phyloP scores from a whole-genome alignment of 192 early-diverging fungal species.

The Neocallimastix lanati region DNA sequence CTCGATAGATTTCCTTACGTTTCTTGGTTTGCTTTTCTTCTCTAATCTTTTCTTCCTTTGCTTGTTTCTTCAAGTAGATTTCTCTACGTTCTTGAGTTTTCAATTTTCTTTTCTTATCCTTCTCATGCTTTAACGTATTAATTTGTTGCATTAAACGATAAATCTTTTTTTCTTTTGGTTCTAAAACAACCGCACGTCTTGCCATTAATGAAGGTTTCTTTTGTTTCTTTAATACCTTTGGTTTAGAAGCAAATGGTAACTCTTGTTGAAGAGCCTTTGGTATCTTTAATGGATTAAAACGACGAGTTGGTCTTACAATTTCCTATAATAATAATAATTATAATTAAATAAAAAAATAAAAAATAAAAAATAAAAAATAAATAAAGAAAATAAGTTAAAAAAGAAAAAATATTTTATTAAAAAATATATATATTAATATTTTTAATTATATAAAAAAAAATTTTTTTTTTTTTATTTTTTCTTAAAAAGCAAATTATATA shows the following conservation, averaged over 20 bases:
- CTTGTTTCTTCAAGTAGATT: constrained; percentile 20
- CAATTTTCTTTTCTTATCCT: constrained; percentile 54
- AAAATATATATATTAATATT: too few species aligned
- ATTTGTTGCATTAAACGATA: constrained; percentile 66
- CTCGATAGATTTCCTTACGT: constrained; percentile 13
- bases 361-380: too few species aligned
- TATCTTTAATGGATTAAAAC: constrained; percentile 50
- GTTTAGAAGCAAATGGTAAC: constrained; percentile 78
- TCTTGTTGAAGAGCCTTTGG: constrained; percentile 61
- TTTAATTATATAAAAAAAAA: too few species aligned
- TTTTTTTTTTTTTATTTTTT: too few species aligned
- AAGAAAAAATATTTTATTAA: too few species aligned
- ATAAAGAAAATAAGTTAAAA: too few species aligned
- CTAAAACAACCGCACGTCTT: constrained; percentile 70
- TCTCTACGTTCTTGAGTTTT: constrained; percentile 24
- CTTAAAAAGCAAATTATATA: too few species aligned
- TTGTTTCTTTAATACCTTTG: constrained; percentile 42
- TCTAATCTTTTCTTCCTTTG: constrained; percentile 11
- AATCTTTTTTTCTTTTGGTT: constrained; percentile 80
- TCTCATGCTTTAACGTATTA: constrained; percentile 71
- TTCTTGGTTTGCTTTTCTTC: constrained; percentile 2
- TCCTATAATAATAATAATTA: too few species aligned
- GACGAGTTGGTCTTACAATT: constrained; percentile 54
- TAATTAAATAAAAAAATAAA: too few species aligned
- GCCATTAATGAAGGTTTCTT: constrained; percentile 12